These are phyloP conservation scores for Geosmithia putterillii DNA, from an alignment of 2,329 filamentous ascomycete species.

Conservation along the genomic window DNA sequence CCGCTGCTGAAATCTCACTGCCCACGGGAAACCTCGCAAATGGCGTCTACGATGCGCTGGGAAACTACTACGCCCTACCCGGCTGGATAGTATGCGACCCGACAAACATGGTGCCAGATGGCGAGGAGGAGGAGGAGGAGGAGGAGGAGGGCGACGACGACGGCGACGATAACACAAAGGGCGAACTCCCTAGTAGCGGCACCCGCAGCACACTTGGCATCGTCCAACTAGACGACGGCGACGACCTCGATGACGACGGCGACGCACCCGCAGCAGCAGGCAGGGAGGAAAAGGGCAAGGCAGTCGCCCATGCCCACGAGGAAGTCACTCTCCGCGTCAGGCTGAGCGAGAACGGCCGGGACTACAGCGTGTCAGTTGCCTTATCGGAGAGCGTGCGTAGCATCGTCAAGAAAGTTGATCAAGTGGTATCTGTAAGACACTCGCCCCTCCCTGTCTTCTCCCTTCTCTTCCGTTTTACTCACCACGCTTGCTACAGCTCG, in stretches of 20 bases:
- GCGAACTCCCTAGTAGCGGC: constrained; percentile 2
- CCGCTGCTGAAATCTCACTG: constrained; percentile 64
- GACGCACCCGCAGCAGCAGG: constrained; percentile 21
- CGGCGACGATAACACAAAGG: constrained; percentile 19
- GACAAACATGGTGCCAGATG: constrained; percentile 25
- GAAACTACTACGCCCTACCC: constrained; percentile 57
- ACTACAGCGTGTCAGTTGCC: constrained; percentile 44
- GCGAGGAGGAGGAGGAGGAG: constrained; percentile 14
- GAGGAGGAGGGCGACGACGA: constrained; percentile 20
- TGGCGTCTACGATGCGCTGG: constrained; percentile 59
- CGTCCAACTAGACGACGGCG: constrained; percentile 29
- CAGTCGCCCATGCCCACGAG: constrained; percentile 37
- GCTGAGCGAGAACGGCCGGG: constrained; percentile 54
- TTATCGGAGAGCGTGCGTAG: constrained; percentile 52
- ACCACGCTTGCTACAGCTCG: constrained; percentile 31
- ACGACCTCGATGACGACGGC: constrained; percentile 17
- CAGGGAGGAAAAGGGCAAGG: constrained; percentile 49
- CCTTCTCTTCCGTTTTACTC: background rate
- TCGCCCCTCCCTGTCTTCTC: background rate
- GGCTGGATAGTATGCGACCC: constrained; percentile 60
- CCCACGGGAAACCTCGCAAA: constrained; percentile 61
- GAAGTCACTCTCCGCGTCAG: constrained; percentile 44
- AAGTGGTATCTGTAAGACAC: constrained; percentile 48
- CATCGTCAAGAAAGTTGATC: constrained; percentile 49
- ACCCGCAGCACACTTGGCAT: too few relatives aligned